Evolutionary conservation across 352 stramenopile genomes (phyloP), one percentile per base, ranked within the genome.

Genomic region (Globisporangium lucens): DNA sequence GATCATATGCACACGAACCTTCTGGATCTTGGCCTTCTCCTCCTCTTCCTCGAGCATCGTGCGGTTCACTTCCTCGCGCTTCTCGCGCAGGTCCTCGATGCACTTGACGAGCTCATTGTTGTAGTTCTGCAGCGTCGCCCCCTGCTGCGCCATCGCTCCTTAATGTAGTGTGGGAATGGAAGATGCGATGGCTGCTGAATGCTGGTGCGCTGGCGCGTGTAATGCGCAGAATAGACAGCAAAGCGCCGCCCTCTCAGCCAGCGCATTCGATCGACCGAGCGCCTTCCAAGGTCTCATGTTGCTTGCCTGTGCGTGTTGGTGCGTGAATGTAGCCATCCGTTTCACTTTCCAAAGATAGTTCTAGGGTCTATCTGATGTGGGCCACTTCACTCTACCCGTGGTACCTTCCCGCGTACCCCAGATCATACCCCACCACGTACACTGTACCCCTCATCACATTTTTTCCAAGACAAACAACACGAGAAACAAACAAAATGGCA

Each of bases 21-120:
- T 97, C 74, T 98, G 91, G 71, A 98, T 98, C 73, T 98, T 97
- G 63, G 90, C 88, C 75, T 98, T 98, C 70, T 98, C 93, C 68
- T 98, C 90, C 71, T 98, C 94, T 61, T 98, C 91, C 71, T 97
- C 97, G 67, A 97, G 83, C 77, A 98, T 98, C 46, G 89, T 74
- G 22, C 89, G 83, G 70, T 97, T 97, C 64, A 97, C 87, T 72
- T 97, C 90, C 69, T 98, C 91, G 33, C 92, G 86, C 77, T 96
- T 96, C 75, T 97, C 90, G 30, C 91, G 89, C 56, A 98, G 78
- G 68, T 98, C 93, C 68, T 98, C 94, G 68, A 98, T 98, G 76
- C 92, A 98, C 68, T 98, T 98, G 63, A 98, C 93, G 29, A 98
- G 81, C 74, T 98, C 92, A 80, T 98, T 98, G 79, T 98, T 98